Percentiles rank a stretch among this genome's conserved stretches.
Conservation (phyloP, 192 early-diverging fungal species). For the Entophlyctis luteolus region DNA sequence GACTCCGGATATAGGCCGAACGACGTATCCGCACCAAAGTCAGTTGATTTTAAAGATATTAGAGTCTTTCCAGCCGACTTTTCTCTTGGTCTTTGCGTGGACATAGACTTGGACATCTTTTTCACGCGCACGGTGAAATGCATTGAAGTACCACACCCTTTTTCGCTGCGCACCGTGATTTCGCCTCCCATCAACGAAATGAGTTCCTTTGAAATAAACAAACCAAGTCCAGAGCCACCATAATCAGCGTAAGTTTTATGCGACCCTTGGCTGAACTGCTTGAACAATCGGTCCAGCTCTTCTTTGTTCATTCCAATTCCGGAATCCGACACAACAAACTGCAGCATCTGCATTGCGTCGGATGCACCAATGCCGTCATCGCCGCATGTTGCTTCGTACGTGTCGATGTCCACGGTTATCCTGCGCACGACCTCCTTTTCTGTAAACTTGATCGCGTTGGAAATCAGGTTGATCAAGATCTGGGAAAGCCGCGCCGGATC, state of each 20-base stretch:
- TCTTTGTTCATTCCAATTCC: constrained; percentile 37
- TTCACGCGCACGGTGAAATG: too few relatives aligned
- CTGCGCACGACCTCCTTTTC: not conserved
- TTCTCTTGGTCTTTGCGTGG: not conserved
- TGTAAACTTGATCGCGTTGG: constrained; percentile 35
- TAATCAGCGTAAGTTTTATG: constrained; percentile 32
- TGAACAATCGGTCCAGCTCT: not conserved
- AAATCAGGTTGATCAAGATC: constrained; percentile 45
- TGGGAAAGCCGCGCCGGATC: constrained; percentile 48
- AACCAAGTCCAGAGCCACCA: constrained; percentile 44
- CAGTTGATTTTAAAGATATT: too few relatives aligned
- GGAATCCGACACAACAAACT: constrained; percentile 16
- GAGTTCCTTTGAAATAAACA: constrained; percentile 41
- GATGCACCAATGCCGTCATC: too few relatives aligned
- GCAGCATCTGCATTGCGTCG: not conserved
- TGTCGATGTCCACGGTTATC: not conserved
- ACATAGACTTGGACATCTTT: too few relatives aligned
- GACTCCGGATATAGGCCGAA: not conserved
- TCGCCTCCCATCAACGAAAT: constrained; percentile 27
- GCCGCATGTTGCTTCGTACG: not conserved
- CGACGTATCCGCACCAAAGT: too few relatives aligned
- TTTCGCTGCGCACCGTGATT: too few relatives aligned
- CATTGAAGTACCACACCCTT: too few relatives aligned
- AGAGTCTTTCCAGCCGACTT: not conserved
- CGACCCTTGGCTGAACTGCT: not conserved